These are phyloP conservation scores for Ophiostoma ips DNA, from an alignment of 2,329 filamentous ascomycete genomes.

Conservation along the genomic window DNA sequence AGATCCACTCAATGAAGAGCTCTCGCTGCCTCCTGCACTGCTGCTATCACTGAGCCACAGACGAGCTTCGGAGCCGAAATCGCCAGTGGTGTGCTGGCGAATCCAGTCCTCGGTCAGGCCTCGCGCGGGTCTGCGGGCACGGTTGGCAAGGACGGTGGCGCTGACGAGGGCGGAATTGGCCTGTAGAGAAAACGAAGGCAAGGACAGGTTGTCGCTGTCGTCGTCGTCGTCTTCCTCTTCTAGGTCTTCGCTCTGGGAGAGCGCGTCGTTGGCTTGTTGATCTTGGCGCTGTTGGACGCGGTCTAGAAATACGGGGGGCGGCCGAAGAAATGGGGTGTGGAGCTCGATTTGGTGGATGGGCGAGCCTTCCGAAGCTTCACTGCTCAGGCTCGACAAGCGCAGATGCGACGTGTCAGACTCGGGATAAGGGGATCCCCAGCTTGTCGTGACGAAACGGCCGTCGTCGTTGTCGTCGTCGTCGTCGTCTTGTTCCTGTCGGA, in stretches of 20 bases:
- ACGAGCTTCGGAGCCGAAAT: slow-evolving; percentile 53
- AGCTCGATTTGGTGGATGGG: slow-evolving; percentile 48
- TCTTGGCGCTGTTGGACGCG: slow-evolving; percentile 21
- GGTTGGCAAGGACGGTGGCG: slow-evolving; percentile 49
- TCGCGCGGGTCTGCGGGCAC: slow-evolving; percentile 42
- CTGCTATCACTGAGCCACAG: slow-evolving; percentile 80
- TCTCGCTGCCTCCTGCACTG: slow-evolving; percentile 57
- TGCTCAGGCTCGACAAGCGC: slow-evolving; percentile 39
- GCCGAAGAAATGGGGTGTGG: slow-evolving; percentile 47
- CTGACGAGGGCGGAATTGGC: slow-evolving; percentile 26
- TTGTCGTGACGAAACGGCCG: slow-evolving; percentile 51
- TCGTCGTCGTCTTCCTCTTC: slow-evolving; percentile 16
- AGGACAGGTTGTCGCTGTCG: slow-evolving; percentile 13
- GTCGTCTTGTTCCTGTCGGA: slow-evolving; percentile 20
- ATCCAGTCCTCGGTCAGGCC: slow-evolving; percentile 78
- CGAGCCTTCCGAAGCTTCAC: slow-evolving; percentile 45
- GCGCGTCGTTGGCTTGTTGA: slow-evolving; percentile 21
- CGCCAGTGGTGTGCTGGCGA: slow-evolving; percentile 63
- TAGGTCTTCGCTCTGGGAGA: neutral
- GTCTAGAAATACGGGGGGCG: slow-evolving; percentile 30
- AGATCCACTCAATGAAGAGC: slow-evolving; percentile 60
- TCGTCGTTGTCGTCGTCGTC: slow-evolving; percentile 26
- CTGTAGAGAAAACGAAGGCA: slow-evolving; percentile 9
- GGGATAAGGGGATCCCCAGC: slow-evolving; percentile 86
- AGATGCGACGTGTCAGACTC: slow-evolving; percentile 40